Conservation (phyloP, 164 flowering plant species). For the Paratinospora sagittata region DNA sequence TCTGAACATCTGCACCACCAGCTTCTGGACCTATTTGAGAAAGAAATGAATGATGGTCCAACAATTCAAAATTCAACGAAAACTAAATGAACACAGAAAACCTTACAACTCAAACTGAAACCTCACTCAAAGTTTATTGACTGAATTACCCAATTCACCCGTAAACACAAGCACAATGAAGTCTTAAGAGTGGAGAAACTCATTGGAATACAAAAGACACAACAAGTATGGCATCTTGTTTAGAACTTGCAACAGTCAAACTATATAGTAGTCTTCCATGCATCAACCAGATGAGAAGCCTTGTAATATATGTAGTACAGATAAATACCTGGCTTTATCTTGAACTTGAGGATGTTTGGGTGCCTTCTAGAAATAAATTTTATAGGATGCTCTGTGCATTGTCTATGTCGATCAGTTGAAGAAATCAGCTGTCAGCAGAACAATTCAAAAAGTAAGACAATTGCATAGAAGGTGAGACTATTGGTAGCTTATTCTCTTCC, state of each 20-base stretch:
- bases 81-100: neutral
- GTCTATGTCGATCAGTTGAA: slow-evolving; percentile 82
- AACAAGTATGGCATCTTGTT: neutral
- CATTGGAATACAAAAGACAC: neutral
- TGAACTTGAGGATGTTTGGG: slow-evolving; percentile 67
- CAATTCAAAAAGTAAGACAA: neutral
- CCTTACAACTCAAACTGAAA: too few species aligned
- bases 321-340: slow-evolving; percentile 76
- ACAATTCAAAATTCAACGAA: neutral
- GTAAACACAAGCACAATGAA: neutral
- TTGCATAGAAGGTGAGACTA: neutral
- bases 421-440: slow-evolving; percentile 67
- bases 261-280: neutral
- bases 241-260: too few species aligned
- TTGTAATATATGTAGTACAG: neutral
- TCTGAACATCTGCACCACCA: slow-evolving; percentile 59
- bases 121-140: neutral
- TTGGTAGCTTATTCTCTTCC: neutral
- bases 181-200: neutral
- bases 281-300: neutral
- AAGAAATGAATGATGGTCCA: neutral
- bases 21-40: slow-evolving; percentile 69
- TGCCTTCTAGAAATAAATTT: slow-evolving; percentile 77
- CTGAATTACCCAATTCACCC: neutral
- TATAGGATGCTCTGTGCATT: slow-evolving; percentile 84